Percentiles rank a stretch among this genome's conserved stretches.
These are phyloP conservation scores for Globisporangium okanoganense DNA, from an alignment of 352 stramenopile species.

Conservation along the genomic window DNA sequence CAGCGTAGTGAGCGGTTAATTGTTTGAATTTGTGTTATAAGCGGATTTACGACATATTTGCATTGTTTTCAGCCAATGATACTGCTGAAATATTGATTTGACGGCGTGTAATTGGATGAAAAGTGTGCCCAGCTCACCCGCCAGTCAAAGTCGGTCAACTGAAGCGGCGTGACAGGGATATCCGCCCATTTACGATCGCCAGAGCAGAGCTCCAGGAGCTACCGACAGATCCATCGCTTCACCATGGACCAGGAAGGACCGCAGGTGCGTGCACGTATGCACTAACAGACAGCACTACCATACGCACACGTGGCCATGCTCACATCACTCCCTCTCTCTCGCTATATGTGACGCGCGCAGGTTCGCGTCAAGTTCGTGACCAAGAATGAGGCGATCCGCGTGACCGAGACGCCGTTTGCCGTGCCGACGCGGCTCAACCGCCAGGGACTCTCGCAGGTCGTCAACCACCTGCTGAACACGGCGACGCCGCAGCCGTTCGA, in stretches of 20 bases:
- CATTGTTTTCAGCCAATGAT: conserved; percentile 1
- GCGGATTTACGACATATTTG: neutral
- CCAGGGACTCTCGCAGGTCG: conserved; percentile 83
- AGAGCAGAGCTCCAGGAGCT: neutral
- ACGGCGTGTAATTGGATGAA: neutral
- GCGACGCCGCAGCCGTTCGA: conserved; percentile 72
- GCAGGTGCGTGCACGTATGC: conserved; percentile 19
- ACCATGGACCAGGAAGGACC: conserved; percentile 38
- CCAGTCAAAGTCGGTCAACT: conserved; percentile 13
- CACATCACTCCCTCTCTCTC: neutral
- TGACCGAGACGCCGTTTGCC: conserved; percentile 88
- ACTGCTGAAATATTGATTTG: neutral
- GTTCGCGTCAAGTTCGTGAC: conserved; percentile 90
- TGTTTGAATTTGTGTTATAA: neutral
- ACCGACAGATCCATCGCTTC: neutral
- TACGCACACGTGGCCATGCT: conserved; percentile 2
- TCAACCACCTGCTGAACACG: conserved; percentile 85
- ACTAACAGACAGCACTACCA: neutral
- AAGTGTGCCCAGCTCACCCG: conserved; percentile 1
- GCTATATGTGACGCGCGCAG: conserved; percentile 21
- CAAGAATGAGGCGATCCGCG: conserved; percentile 81
- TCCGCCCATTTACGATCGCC: neutral
- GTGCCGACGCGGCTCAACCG: conserved; percentile 76
- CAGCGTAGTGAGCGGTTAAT: conserved; percentile 1
- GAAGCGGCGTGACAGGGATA: conserved; percentile 13